A percentile compares a stretch with the other conserved stretches of the same genome.
phyloP scores from a whole-genome alignment of 83 land plant genomes.

The Picea mariana region DNA sequence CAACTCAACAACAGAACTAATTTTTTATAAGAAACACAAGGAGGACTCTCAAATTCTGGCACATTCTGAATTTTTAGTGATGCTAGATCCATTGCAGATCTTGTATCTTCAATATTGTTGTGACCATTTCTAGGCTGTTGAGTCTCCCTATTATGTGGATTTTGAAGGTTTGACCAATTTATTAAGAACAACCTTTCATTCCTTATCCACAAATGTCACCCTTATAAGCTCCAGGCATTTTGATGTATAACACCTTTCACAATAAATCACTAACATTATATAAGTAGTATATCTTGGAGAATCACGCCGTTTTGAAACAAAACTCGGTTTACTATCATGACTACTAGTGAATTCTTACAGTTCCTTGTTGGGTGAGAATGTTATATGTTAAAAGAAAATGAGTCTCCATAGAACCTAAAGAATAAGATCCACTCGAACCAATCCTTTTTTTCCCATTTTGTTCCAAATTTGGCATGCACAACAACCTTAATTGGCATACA shows the following conservation, averaged over 20 bases:
- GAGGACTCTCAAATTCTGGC: conserved; percentile 63
- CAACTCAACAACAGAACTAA: conserved; percentile 55
- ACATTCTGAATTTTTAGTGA: conserved; percentile 71
- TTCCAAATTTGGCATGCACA: too few species aligned
- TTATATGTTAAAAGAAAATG: conserved; percentile 80
- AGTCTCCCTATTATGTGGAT: conserved; percentile 41
- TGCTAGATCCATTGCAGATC: conserved; percentile 82
- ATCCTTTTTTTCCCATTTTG: too few species aligned
- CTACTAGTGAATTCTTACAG: conserved; percentile 46
- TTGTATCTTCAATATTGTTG: conserved; percentile 91
- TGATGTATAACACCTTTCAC: conserved; percentile 84
- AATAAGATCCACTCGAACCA: not conserved
- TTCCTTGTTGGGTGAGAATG: conserved; percentile 59
- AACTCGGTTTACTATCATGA: not conserved
- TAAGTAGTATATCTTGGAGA: conserved; percentile 36
- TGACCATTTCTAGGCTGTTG: conserved; percentile 75
- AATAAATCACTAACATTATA: conserved; percentile 72
- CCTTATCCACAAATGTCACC: conserved; percentile 67
- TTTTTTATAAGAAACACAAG: conserved; percentile 45
- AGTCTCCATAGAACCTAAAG: conserved; percentile 10
- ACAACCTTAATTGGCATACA: too few species aligned
- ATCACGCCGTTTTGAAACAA: conserved; percentile 60
- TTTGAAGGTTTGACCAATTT: conserved; percentile 87
- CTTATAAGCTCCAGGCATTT: conserved; percentile 87
- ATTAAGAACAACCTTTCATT: conserved; percentile 76